A percentile compares a stretch with the other conserved stretches of the same genome.
Evolutionary conservation across 345 rosid species (phyloP).

Genomic region (Linum trigynum): DNA sequence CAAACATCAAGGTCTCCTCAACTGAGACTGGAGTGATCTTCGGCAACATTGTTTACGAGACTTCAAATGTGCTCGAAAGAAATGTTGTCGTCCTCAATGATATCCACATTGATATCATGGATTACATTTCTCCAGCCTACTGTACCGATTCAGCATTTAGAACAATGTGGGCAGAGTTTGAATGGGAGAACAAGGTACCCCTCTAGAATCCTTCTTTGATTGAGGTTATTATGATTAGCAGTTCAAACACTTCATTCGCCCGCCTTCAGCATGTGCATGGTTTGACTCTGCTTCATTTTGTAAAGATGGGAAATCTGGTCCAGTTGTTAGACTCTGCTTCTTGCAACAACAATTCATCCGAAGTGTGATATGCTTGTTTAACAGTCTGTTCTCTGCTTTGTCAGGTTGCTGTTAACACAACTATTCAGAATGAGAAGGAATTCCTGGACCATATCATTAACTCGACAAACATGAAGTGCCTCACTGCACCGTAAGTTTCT

Average conservation of each 20-base stretch:
- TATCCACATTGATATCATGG: conserved; percentile 54
- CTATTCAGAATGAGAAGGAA: conserved; percentile 56
- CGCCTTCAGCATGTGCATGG: not conserved
- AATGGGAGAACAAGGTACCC: conserved; percentile 95
- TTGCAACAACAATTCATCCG: no score
- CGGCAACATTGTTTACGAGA: conserved; percentile 41
- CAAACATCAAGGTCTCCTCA: conserved; percentile 18
- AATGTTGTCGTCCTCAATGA: conserved; percentile 86
- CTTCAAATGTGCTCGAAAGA: conserved; percentile 61
- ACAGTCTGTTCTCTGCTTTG: conserved; percentile 4
- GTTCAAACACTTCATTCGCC: not conserved
- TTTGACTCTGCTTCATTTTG: not conserved
- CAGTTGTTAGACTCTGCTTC: not conserved
- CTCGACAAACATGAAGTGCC: conserved; percentile 44
- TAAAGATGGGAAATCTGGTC: no score
- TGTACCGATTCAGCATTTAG: conserved; percentile 85
- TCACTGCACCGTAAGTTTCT: conserved; percentile 33
- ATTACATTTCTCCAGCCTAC: conserved; percentile 51
- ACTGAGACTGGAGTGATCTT: conserved; percentile 97
- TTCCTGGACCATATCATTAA: conserved; percentile 58
- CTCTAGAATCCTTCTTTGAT: not conserved
- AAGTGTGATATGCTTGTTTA: not conserved
- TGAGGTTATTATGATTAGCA: not conserved
- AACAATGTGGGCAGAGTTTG: conserved; percentile 97
- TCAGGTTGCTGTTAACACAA: conserved; percentile 74